phyloP scores from a whole-genome alignment of 1,284 basidiomycete genomes.

The Cryptococcus hybrid region DNA sequence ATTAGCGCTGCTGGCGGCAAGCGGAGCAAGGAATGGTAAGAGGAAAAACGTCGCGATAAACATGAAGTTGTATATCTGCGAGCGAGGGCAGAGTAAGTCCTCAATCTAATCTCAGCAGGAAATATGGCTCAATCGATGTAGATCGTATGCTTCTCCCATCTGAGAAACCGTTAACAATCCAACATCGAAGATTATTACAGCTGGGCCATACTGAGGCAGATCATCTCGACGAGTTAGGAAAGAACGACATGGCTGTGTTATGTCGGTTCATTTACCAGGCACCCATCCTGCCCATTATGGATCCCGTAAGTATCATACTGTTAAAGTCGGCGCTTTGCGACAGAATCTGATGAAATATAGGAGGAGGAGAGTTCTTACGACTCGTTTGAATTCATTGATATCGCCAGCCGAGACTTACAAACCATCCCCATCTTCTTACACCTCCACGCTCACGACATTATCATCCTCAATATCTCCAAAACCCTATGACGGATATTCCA shows the following conservation, averaged over 20 bases:
- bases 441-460: conserved; percentile 79
- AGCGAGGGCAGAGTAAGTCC: conserved; percentile 72
- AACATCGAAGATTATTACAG: conserved; percentile 79
- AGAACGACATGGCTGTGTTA: conserved; percentile 80
- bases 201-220: conserved; percentile 88
- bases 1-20: conserved; percentile 56
- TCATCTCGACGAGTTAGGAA: conserved; percentile 73
- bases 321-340: conserved; percentile 1
- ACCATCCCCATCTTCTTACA: conserved; percentile 91
- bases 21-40: conserved; percentile 44
- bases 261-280: conserved; percentile 74
- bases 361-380: conserved; percentile 72
- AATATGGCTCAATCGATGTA: conserved; percentile 40
- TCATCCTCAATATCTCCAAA: conserved; percentile 88
- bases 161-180: conserved; percentile 83
- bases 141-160: conserved; percentile 77
- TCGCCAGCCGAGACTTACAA: conserved; percentile 77
- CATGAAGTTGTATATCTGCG: conserved; percentile 77
- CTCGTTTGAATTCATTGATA: conserved; percentile 77
- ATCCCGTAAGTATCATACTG: conserved; percentile 55
- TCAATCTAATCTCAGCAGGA: background rate
- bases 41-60: conserved; percentile 58
- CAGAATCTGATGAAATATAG: conserved; percentile 23
- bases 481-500: conserved; percentile 95
- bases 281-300: conserved; percentile 57